These are phyloP conservation scores for Phialemonium atrogriseum DNA, from an alignment of 2,329 filamentous ascomycete species.

Conservation along the genomic window DNA sequence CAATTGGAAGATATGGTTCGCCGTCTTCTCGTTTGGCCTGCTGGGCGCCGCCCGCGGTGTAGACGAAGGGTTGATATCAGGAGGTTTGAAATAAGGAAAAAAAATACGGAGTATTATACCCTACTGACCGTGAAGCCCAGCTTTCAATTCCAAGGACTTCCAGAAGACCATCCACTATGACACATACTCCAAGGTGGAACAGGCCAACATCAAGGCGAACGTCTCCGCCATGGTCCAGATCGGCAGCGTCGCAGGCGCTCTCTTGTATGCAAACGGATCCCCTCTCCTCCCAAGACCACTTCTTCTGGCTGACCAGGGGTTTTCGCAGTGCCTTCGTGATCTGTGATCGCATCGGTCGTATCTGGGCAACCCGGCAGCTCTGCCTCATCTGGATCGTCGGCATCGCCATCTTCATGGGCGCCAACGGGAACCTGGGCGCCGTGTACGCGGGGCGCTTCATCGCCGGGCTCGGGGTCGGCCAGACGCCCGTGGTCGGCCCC, in stretches of 20 bases:
- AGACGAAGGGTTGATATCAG: conserved; percentile 73
- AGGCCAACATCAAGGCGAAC: conserved; percentile 65
- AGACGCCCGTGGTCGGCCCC: conserved; percentile 59
- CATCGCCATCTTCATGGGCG: conserved; percentile 49
- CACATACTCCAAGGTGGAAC: conserved; percentile 40
- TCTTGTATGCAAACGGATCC: conserved; percentile 30
- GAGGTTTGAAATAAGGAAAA: too few species aligned
- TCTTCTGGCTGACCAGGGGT: neutral
- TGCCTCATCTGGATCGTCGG: conserved; percentile 50
- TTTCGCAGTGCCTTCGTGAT: conserved; percentile 44
- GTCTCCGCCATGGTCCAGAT: conserved; percentile 78
- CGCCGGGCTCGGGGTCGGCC: conserved; percentile 56
- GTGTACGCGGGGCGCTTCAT: conserved; percentile 61
- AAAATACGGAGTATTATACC: too few species aligned
- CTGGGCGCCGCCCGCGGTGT: conserved; percentile 70
- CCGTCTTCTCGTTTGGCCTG: conserved; percentile 64
- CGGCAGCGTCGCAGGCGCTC: conserved; percentile 58
- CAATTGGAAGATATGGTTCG: conserved; percentile 74
- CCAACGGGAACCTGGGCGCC: conserved; percentile 42
- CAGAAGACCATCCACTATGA: conserved; percentile 49
- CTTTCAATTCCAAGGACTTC: conserved; percentile 60
- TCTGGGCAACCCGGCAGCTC: conserved; percentile 52
- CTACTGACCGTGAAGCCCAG: too few species aligned
- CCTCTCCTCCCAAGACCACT: conserved; percentile 1
- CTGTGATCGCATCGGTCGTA: conserved; percentile 53